Conservation (phyloP, 192 early-diverging fungal genomes). For the Podila verticillata region DNA sequence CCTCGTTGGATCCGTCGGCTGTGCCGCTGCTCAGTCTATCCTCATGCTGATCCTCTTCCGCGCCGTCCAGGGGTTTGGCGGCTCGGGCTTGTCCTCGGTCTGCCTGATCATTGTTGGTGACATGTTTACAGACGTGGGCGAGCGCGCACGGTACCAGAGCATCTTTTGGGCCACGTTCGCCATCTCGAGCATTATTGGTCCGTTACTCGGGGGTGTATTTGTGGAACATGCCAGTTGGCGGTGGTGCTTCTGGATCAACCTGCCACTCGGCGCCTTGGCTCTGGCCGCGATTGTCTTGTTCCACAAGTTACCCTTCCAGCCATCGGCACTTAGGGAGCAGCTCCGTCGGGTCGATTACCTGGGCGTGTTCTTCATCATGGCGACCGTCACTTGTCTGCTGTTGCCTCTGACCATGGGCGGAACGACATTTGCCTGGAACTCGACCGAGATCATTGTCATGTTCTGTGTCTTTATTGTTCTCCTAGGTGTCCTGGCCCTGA, state of each 20-base stretch:
- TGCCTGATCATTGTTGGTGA: slow-evolving; percentile 88
- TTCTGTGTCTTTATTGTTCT: slow-evolving; percentile 59
- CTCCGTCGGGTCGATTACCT: slow-evolving; percentile 72
- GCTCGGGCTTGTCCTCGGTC: slow-evolving; percentile 74
- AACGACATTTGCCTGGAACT: slow-evolving; percentile 71
- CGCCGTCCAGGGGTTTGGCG: slow-evolving; percentile 84
- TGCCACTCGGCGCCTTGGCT: slow-evolving; percentile 78
- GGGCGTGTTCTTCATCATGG: slow-evolving; percentile 56
- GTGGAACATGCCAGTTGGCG: slow-evolving; percentile 76
- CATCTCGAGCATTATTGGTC: slow-evolving; percentile 77
- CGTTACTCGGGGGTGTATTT: slow-evolving; percentile 87
- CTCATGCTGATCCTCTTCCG: slow-evolving; percentile 73
- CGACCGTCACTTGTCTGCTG: slow-evolving; percentile 66
- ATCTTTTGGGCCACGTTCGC: slow-evolving; percentile 81
- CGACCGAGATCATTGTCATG: slow-evolving; percentile 63
- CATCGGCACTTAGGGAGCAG: slow-evolving; percentile 64
- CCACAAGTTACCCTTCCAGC: slow-evolving; percentile 64
- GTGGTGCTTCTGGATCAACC: slow-evolving; percentile 85
- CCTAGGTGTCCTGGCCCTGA: slow-evolving; percentile 60
- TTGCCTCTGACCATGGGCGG: slow-evolving; percentile 80
- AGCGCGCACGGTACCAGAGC: slow-evolving; percentile 85
- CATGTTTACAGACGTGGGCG: slow-evolving; percentile 74
- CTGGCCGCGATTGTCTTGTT: slow-evolving; percentile 60
- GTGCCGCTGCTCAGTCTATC: slow-evolving; percentile 57
- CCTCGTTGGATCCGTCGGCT: slow-evolving; percentile 50